These are phyloP conservation scores for Cantharellus cinnabarinus DNA, from an alignment of 768 basidiomycete genomes.

Conservation along the genomic window DNA sequence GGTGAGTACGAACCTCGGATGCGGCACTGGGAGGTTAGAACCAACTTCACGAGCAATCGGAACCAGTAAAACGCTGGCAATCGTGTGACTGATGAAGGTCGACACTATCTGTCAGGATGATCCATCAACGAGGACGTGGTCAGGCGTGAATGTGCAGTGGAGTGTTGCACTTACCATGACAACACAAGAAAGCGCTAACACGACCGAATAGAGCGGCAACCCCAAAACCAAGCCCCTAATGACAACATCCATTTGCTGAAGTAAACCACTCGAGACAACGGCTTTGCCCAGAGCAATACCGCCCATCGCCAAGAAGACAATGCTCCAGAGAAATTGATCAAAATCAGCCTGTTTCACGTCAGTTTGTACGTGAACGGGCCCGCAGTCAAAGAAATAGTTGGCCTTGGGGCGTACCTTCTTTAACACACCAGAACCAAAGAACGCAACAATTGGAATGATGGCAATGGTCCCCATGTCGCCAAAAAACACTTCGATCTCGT, in stretches of 20 bases:
- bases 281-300: conserved; percentile 93
- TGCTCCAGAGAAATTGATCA: conserved; percentile 84
- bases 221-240: conserved; percentile 43
- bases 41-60: conserved; percentile 90
- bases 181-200: conserved; percentile 44
- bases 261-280: conserved; percentile 71
- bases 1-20: conserved; percentile 11
- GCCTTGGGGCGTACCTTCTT: conserved; percentile 49
- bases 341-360: conserved; percentile 58
- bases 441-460: conserved; percentile 75
- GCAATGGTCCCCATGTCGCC: conserved; percentile 99
- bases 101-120: conserved; percentile 38
- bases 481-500: conserved; percentile 47
- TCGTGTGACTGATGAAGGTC: conserved; percentile 95
- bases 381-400: background rate
- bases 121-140: conserved; percentile 13
- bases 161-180: conserved; percentile 34
- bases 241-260: conserved; percentile 50
- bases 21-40: conserved; percentile 41
- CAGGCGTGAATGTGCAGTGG: background rate
- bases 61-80: conserved; percentile 89
- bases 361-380: background rate
- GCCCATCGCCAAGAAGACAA: conserved; percentile 94
- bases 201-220: conserved; percentile 43
- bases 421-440: conserved; percentile 83